Base-by-base conservation (phyloP, 176 grass and related monocot genomes). In the Carex scoparia region DNA sequence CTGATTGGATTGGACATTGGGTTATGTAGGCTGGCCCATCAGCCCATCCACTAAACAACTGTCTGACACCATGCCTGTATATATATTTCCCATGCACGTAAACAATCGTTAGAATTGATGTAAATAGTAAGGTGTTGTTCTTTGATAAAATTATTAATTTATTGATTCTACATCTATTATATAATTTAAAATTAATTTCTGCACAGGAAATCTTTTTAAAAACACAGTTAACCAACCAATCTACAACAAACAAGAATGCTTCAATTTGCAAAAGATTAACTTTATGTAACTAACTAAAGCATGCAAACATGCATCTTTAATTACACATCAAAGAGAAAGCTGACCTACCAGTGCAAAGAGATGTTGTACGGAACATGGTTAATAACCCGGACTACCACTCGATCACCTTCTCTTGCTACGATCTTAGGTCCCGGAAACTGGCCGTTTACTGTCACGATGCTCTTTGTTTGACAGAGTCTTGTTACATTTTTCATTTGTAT, bases 381-480 rank as follows among this genome's bases (percentile, higher is more conserved):
- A 14, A 85, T 79, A 56, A 97, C 94, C 16, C 15, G 82, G 66
- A 97, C 89, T 65, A 89, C 86, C 3, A 97, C 79, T 69, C 79
- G 84, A 86, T 97, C 94, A 3, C 92, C 92, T 90, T 97, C 94
- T 55, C 90, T 46, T 6, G 87, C 92, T 30, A 82, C 35, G 49
- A 97, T 89, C 60, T 87, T 90, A 0, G 94, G 90, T 0, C 94
- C 92, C 0, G 94, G 94, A 62, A 80, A 97, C 79, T 85, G 87
- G 64, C 92, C 94, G 80, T 97, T 97, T 49, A 94, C 92, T 4
- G 94, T 97, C 69, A 89, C 92, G 64, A 97, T 92, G 90, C 87
- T 92, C 90, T 97, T 97, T 0, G 85, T 94, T 60, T 63, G 65
- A 70, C 94, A 94, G 68, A 97, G 76, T 51, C 90, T 61, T 19